A percentile compares a stretch with the other conserved stretches of the same genome.
Evolutionary conservation across 768 basidiomycete genomes (phyloP).

Genomic region (Lactarius sanguifluus): DNA sequence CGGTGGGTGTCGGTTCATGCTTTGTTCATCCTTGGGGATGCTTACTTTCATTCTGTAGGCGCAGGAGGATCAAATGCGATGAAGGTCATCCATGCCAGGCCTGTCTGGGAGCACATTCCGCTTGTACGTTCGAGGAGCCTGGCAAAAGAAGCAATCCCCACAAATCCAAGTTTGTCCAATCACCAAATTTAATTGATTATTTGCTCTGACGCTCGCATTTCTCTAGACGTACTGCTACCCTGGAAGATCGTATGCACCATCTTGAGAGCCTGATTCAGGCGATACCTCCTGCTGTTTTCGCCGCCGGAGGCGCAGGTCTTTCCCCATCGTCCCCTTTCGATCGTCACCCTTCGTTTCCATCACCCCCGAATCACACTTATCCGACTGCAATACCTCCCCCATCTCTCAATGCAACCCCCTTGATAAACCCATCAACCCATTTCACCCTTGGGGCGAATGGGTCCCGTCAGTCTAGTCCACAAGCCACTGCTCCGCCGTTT

Average conservation of each 20-base stretch:
- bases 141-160: slow-evolving; percentile 84
- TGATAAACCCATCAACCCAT: slow-evolving; percentile 79
- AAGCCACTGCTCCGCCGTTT: slow-evolving; percentile 44
- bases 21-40: not conserved
- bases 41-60: slow-evolving; percentile 43
- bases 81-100: slow-evolving; percentile 89
- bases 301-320: slow-evolving; percentile 49
- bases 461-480: slow-evolving; percentile 49
- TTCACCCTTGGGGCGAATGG: slow-evolving; percentile 50
- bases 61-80: slow-evolving; percentile 83
- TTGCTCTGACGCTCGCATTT: not conserved
- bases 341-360: slow-evolving; percentile 38
- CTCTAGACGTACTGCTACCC: slow-evolving; percentile 69
- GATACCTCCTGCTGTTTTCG: slow-evolving; percentile 78
- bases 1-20: slow-evolving; percentile 51
- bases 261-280: slow-evolving; percentile 82
- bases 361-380: slow-evolving; percentile 43
- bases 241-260: slow-evolving; percentile 88
- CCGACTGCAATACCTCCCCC: slow-evolving; percentile 72
- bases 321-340: slow-evolving; percentile 38
- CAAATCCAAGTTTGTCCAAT: slow-evolving; percentile 66
- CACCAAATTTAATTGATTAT: not conserved
- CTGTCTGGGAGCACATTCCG: slow-evolving; percentile 76
- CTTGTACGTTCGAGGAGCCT: slow-evolving; percentile 86
- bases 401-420: slow-evolving; percentile 71